Evolutionary conservation across 192 early-diverging fungal species (phyloP), one percentile per base, ranked within the genome.

Genomic region (Glomus cerebriforme): DNA sequence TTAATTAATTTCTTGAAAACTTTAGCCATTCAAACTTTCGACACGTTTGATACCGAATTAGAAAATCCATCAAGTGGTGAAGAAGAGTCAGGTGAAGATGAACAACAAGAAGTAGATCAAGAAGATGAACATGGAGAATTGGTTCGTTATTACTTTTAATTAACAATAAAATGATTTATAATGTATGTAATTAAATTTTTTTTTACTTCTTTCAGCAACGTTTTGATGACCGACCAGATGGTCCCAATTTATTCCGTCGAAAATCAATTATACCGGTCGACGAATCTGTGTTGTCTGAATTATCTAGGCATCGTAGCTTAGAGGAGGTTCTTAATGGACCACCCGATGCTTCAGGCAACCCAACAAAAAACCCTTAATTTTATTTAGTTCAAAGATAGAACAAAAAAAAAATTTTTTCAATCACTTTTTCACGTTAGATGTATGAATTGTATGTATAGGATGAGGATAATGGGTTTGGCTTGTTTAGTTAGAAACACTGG

Each of bases 211-310:
- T 68, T 22, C 26, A 85, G 83, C 87, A 87, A 80, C 81, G 80
- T 67, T 90, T 90, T 76, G 88, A 86, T 27, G 77, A 75, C 7
- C 75, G 59, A 15, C 75, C 82, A 6, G 81, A 82, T 29, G 84
- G 84, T 37, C 83, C 78, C 58, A 87, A 84, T 73, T 82, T 86
- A 63, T 90, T 91, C 79, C 84, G 89, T 58, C 78, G 89, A 72
- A 91, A 91, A 82, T 89, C 88, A 3, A 90, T 89, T 74, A 88
- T 91, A 74, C 90, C 90, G n/a, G 87, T 91, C 75, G 90, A 90
- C 66, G 90, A 90, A 80, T 85, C 84, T 65, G 89, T 91, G 17
- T 80, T 87, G 65, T 83, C 86, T 60, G 89, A 91, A 70, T 69
- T 90, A 9, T 82, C 85, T 27, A 84, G 87, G 63, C 87, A 89